A percentile compares a stretch with the other conserved stretches of the same genome.
Conservation (phyloP, 2,329 filamentous ascomycete genomes). For the Microsporum ferrugineum region DNA sequence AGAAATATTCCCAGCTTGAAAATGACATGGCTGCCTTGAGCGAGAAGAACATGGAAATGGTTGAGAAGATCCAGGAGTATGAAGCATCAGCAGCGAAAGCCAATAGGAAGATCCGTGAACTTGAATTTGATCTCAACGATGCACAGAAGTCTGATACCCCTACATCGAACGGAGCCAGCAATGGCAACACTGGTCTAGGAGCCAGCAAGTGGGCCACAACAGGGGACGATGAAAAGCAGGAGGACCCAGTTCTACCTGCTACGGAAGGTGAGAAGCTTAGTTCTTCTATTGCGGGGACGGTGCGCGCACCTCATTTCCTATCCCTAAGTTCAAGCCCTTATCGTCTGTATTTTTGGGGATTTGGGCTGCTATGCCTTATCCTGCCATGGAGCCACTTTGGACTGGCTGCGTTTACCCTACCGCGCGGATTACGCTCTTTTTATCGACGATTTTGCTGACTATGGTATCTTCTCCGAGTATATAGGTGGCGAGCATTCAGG, state of each 20-base stretch:
- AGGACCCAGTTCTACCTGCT: slow-evolving; percentile 26
- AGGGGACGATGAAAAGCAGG: slow-evolving; percentile 18
- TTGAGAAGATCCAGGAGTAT: slow-evolving; percentile 15
- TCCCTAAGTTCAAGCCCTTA: slow-evolving; percentile 12
- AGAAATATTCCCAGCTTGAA: slow-evolving; percentile 20
- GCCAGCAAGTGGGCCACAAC: slow-evolving; percentile 33
- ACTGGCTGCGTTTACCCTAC: slow-evolving; percentile 16
- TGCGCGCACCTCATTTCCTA: slow-evolving; percentile 34
- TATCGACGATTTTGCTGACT: slow-evolving; percentile 7
- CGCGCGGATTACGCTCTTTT: neutral
- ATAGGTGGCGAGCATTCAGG: slow-evolving; percentile 39
- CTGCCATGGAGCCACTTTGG: slow-evolving; percentile 8
- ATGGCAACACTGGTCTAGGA: slow-evolving; percentile 22
- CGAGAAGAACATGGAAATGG: slow-evolving; percentile 16
- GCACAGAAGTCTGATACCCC: slow-evolving; percentile 4
- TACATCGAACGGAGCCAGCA: slow-evolving; percentile 15
- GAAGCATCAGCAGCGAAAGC: slow-evolving; percentile 19
- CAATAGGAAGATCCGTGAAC: slow-evolving; percentile 16
- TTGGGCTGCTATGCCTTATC: slow-evolving; percentile 10
- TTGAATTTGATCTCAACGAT: slow-evolving; percentile 16
- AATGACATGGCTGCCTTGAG: slow-evolving; percentile 19
- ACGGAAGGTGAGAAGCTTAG: slow-evolving; percentile 38
- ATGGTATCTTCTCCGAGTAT: slow-evolving; percentile 18
- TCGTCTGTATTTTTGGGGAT: slow-evolving; percentile 13
- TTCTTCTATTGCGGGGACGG: slow-evolving; percentile 39